A percentile compares a stretch with the other conserved stretches of the same genome.
phyloP scores from a whole-genome alignment of 73 alveolate species.

The Uronychia setigera region DNA sequence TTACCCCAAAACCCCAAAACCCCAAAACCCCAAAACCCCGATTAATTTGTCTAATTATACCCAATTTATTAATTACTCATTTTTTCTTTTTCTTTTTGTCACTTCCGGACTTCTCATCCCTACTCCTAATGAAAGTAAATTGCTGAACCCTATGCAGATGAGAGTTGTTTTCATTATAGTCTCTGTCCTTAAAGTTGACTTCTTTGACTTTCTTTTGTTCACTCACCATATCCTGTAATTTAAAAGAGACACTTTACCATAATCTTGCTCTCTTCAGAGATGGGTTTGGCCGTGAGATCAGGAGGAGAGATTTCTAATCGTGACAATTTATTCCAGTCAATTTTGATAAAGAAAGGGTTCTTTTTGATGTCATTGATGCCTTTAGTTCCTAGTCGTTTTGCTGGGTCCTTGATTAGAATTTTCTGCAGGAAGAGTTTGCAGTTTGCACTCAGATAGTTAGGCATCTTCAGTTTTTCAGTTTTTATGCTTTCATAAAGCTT shows the following conservation, averaged over 20 bases:
- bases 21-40: too few relatives aligned
- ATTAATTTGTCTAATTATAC: too few relatives aligned
- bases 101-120: too few relatives aligned
- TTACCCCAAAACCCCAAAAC: too few relatives aligned
- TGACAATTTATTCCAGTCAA: constrained; percentile 68
- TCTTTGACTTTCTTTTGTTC: constrained; percentile 33
- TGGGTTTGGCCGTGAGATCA: constrained; percentile 21
- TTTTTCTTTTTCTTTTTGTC: too few relatives aligned
- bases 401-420: constrained; percentile 71
- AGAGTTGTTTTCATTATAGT: constrained; percentile 41
- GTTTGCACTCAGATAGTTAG: constrained; percentile 63
- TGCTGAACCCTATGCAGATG: constrained; percentile 55
- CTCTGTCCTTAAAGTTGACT: constrained; percentile 47
- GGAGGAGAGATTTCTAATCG: constrained; percentile 59
- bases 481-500: constrained; percentile 69
- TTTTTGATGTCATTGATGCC: constrained; percentile 57
- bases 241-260: too few relatives aligned
- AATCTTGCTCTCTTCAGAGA: constrained; percentile 53
- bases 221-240: too few relatives aligned
- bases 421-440: constrained; percentile 77
- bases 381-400: constrained; percentile 49
- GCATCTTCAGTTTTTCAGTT: constrained; percentile 62
- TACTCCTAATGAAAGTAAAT: constrained; percentile 57
- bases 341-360: constrained; percentile 81
- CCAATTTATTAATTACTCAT: too few relatives aligned